A percentile compares a stretch with the other conserved stretches of the same genome.
phyloP scores from a whole-genome alignment of 164 flowering plant genomes.

The Kalanchoe fedtschenkoi region DNA sequence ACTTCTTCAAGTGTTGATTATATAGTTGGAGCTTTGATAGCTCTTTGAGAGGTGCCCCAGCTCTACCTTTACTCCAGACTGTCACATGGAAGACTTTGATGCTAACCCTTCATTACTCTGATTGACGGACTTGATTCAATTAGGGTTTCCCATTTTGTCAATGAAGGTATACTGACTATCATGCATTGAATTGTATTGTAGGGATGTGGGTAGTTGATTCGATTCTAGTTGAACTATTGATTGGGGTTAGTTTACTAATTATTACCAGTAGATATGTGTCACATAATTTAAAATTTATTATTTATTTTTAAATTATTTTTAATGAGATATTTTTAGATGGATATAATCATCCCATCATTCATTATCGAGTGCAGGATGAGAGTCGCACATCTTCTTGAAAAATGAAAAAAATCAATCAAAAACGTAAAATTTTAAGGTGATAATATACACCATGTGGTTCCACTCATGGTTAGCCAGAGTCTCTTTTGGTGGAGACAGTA shows the following conservation, averaged over 20 bases:
- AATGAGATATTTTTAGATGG: too few species aligned
- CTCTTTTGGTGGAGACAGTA: too few species aligned
- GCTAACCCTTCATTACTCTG: neutral
- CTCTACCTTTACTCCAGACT: neutral
- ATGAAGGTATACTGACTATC: neutral
- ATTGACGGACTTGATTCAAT: neutral
- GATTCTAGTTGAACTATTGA: constrained; percentile 1
- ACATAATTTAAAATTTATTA: too few species aligned
- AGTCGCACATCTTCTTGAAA: too few species aligned
- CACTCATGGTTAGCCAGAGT: too few species aligned
- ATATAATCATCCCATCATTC: too few species aligned
- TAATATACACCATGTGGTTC: too few species aligned
- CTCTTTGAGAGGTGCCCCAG: neutral
- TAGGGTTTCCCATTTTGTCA: neutral
- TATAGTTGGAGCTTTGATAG: neutral
- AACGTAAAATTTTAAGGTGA: too few species aligned
- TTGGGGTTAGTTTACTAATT: neutral
- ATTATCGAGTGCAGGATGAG: too few species aligned
- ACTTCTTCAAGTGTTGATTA: neutral
- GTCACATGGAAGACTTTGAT: neutral
- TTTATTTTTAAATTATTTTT: too few species aligned
- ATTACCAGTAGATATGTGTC: too few species aligned
- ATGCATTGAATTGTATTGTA: neutral
- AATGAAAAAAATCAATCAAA: too few species aligned
- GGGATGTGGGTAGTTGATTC: neutral